Base-by-base conservation (phyloP, 176 grass and related monocot genomes). In the Avena eriantha region DNA sequence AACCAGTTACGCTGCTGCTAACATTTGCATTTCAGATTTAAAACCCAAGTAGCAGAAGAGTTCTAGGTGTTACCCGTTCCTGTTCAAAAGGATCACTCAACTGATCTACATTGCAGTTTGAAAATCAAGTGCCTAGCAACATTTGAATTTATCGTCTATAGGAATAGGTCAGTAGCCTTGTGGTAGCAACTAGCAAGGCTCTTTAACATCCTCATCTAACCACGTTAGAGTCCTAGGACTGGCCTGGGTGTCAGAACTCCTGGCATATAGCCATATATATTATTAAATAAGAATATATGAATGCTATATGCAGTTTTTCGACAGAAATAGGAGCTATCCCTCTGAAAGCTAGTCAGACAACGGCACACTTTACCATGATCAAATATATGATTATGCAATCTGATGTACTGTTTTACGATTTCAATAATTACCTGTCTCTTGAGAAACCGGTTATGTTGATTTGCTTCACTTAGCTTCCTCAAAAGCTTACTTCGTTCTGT, bases 401-500 rank as follows among this genome's bases (percentile, higher is more conserved):
- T 29, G 13, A 31, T 72, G 43, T 26, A 47, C 4, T 41, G 17
- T 76, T 46, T 60, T 17, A 77, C 23, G 39, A 78, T 78, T 55
- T 73, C 29, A 60, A 50, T 48, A 84, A 73, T 18, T 79, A 98
- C 94, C 97, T 94, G 92, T 91, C 97, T 92, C 83, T 96, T 96
- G 79, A 98, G 87, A n/a, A 92, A 98, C 22, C 97, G 80, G 71
- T 91, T 98, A 59, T 91, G 92, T 82, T 94, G 94, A 92, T 98
- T 98, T 81, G 97, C 97, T 96, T 94, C 97, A 46, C 97, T 98
- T 53, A 98, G 93, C 92, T 95, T 98, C 78, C 77, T 92, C 61
- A 90, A 82, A 80, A 98, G 79, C 61, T 91, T 93, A 48, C 33
- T 85, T 83, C 97, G 88, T 88, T 94, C 90, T 45, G 92, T 86